Percentiles rank a stretch among this genome's conserved stretches.
phyloP scores from a whole-genome alignment of 2,329 filamentous ascomycete species.

The Pseudogymnoascus sp. region DNA sequence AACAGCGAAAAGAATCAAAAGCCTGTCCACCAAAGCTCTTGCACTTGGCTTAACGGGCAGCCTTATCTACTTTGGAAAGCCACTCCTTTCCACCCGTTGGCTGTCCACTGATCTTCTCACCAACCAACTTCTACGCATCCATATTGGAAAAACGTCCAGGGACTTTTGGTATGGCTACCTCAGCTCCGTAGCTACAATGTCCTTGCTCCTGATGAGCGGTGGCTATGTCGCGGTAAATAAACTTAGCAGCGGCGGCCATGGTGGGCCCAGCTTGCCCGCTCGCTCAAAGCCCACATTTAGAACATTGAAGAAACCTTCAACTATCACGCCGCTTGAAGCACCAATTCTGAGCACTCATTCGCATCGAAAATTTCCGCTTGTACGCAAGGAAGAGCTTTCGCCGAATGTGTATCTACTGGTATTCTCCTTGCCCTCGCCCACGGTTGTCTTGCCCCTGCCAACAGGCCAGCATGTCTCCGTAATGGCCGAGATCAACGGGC shows the following conservation, averaged over 20 bases:
- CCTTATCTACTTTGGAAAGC: neutral
- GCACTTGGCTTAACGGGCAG: neutral
- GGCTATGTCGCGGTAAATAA: neutral
- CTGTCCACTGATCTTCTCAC: neutral
- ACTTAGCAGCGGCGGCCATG: constrained; percentile 20
- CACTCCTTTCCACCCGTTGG: neutral
- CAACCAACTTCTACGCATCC: neutral
- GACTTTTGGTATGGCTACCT: neutral
- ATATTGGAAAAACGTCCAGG: neutral
- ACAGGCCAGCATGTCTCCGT: constrained; percentile 36
- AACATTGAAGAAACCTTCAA: neutral
- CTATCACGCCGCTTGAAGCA: neutral
- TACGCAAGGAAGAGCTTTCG: neutral
- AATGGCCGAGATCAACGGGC: constrained; percentile 28
- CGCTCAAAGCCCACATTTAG: constrained; percentile 25
- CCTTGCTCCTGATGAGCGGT: neutral
- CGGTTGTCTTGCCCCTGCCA: constrained; percentile 23
- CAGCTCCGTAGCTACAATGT: neutral
- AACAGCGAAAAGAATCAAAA: neutral
- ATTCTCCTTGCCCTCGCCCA: neutral
- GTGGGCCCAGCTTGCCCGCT: constrained; percentile 42
- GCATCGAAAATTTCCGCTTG: neutral
- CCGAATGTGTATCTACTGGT: neutral
- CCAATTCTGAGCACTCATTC: neutral
- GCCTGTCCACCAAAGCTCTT: neutral